Conservation (phyloP, 139 green algal genomes). For the Micractinium conductrix region DNA sequence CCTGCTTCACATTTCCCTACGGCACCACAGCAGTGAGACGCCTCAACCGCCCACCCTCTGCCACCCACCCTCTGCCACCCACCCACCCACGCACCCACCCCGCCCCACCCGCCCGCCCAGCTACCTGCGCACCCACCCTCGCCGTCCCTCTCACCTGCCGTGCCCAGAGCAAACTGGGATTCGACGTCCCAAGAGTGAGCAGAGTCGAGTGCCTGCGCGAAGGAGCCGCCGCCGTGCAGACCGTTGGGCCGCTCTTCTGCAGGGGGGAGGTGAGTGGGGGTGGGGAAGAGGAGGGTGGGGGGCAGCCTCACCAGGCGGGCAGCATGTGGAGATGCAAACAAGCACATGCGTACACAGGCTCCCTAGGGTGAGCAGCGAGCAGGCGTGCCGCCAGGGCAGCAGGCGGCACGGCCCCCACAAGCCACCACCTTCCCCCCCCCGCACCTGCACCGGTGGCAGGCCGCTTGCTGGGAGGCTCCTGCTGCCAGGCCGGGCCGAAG, state of each 20-base stretch:
- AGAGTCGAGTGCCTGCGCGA: neutral
- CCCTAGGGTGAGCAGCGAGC: too few relatives aligned
- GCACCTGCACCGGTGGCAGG: neutral
- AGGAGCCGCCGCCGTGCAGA: neutral
- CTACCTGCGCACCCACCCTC: too few relatives aligned
- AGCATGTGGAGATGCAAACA: too few relatives aligned
- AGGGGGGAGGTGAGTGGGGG: neutral
- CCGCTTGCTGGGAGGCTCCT: conserved; percentile 24
- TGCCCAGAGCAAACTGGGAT: conserved; percentile 23
- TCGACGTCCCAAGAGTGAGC: conserved; percentile 27
- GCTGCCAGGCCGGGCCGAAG: neutral
- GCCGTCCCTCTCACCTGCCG: neutral
- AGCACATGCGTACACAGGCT: too few relatives aligned
- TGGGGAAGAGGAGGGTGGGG: neutral
- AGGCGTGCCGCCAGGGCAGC: neutral
- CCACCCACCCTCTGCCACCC: too few relatives aligned
- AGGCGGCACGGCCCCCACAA: neutral
- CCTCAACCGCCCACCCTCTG: too few relatives aligned
- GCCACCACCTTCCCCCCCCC: too few relatives aligned
- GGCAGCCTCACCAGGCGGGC: too few relatives aligned
- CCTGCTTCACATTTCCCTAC: too few relatives aligned
- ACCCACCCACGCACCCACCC: too few relatives aligned
- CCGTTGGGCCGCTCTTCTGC: conserved; percentile 1
- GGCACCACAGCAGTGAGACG: too few relatives aligned
- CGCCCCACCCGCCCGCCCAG: too few relatives aligned